These are phyloP conservation scores for Ophiostoma himal-ulmi DNA, from an alignment of 2,329 filamentous ascomycete genomes.

Conservation along the genomic window DNA sequence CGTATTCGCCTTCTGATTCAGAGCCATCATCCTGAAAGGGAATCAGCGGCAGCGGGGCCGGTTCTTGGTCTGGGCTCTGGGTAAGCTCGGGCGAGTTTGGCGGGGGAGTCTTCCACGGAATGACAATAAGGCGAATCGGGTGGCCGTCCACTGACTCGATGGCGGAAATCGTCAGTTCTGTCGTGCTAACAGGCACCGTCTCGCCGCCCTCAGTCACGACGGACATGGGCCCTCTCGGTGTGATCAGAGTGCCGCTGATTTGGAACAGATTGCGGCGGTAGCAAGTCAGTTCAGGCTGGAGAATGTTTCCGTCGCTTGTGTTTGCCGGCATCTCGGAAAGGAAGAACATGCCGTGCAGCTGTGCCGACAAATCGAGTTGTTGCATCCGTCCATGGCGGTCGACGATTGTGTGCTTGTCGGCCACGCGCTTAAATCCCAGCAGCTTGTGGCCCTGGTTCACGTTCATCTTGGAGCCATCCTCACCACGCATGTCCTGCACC, in stretches of 20 bases:
- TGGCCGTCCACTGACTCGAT: constrained; percentile 94
- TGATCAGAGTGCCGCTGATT: constrained; percentile 81
- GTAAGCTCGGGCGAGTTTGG: constrained; percentile 65
- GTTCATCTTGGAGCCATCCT: constrained; percentile 52
- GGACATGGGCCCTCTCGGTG: constrained; percentile 70
- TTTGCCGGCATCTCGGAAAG: constrained; percentile 71
- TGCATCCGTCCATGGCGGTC: constrained; percentile 55
- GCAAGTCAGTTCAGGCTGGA: constrained; percentile 83
- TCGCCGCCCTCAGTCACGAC: constrained; percentile 80
- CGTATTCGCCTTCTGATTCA: constrained; percentile 67
- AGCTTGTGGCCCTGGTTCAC: constrained; percentile 58
- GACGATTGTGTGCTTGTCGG: constrained; percentile 56
- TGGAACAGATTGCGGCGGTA: constrained; percentile 95
- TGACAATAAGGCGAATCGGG: constrained; percentile 86
- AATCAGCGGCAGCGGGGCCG: constrained; percentile 70
- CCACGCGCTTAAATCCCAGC: constrained; percentile 51
- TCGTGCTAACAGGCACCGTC: constrained; percentile 71
- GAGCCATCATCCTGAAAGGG: constrained; percentile 57
- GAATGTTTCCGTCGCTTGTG: constrained; percentile 49
- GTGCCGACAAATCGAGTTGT: constrained; percentile 60
- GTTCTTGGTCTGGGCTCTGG: constrained; percentile 72
- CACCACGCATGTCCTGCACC: constrained; percentile 51
- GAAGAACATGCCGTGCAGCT: constrained; percentile 86
- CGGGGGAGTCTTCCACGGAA: constrained; percentile 94
- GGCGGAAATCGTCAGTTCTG: constrained; percentile 84